A percentile compares a stretch with the other conserved stretches of the same genome.
These are phyloP conservation scores for Coemansia sp. DNA, from an alignment of 192 early-diverging fungal genomes.

Conservation along the genomic window DNA sequence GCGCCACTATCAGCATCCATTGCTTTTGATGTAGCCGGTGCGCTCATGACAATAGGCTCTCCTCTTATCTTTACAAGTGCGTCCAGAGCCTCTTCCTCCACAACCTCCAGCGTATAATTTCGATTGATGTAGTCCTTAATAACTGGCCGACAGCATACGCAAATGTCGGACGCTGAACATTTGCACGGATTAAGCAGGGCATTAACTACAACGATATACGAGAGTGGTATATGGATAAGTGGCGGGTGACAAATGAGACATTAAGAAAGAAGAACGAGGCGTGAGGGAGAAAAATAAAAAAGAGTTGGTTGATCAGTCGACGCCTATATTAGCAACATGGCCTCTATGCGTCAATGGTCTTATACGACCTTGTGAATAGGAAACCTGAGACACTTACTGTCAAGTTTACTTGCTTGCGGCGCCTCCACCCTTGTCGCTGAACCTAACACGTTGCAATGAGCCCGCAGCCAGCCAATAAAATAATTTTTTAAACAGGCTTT, in stretches of 20 bases:
- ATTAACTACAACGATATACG: constrained; percentile 31
- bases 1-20: not conserved
- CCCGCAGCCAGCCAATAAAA: constrained; percentile 4
- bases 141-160: constrained; percentile 51
- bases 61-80: constrained; percentile 21
- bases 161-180: constrained; percentile 40
- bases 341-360: too few species aligned
- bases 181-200: constrained; percentile 58
- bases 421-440: constrained; percentile 6
- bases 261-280: constrained; percentile 3
- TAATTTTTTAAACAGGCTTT: not conserved
- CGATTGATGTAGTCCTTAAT: constrained; percentile 43
- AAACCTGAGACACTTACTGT: not conserved
- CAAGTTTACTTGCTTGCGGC: constrained; percentile 3
- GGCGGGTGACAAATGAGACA: not conserved
- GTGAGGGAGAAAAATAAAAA: not conserved
- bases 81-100: constrained; percentile 32
- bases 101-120: constrained; percentile 37
- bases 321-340: not conserved
- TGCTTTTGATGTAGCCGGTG: not conserved
- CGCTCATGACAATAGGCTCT: constrained; percentile 6
- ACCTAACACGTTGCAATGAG: not conserved
- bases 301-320: not conserved
- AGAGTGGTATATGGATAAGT: not conserved
- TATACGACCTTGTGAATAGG: too few species aligned